These are phyloP conservation scores for Psidium friedrichsthalianum DNA, from an alignment of 345 rosid species.

Conservation along the genomic window DNA sequence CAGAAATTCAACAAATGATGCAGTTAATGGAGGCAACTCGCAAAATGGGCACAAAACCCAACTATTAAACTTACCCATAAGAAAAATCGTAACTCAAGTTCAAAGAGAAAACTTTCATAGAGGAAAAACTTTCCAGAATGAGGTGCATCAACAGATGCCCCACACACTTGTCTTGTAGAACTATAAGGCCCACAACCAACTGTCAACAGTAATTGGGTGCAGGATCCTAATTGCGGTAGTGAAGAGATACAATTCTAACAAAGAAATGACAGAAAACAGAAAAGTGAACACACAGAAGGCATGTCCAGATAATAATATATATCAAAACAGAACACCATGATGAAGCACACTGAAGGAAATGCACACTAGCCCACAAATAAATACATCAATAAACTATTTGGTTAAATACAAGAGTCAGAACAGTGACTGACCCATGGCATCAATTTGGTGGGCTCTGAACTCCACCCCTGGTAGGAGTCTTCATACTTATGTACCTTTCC, in stretches of 20 bases:
- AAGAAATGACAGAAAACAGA: not conserved
- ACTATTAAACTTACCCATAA: not conserved
- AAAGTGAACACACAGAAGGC: not conserved
- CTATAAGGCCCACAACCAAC: not conserved
- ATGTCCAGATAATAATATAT: not conserved
- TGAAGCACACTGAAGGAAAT: not conserved
- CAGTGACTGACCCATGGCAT: constrained; percentile 65
- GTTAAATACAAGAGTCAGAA: not conserved
- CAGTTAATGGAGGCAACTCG: not conserved
- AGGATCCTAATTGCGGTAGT: not conserved
- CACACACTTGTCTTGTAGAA: not conserved
- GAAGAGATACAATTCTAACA: not conserved
- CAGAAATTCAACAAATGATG: not conserved
- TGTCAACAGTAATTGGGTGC: not conserved
- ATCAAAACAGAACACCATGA: not conserved
- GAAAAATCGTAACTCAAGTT: not conserved
- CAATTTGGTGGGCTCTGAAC: constrained; percentile 67
- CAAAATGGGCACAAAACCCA: not conserved
- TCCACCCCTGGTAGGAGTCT: constrained; percentile 81
- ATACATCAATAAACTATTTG: not conserved
- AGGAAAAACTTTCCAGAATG: not conserved
- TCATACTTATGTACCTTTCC: constrained; percentile 76
- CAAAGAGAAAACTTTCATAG: not conserved
- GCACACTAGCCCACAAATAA: not conserved
- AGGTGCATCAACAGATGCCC: not conserved